Evolutionary conservation across 768 basidiomycete species (phyloP).

Genomic region (Auricularia cornea): DNA sequence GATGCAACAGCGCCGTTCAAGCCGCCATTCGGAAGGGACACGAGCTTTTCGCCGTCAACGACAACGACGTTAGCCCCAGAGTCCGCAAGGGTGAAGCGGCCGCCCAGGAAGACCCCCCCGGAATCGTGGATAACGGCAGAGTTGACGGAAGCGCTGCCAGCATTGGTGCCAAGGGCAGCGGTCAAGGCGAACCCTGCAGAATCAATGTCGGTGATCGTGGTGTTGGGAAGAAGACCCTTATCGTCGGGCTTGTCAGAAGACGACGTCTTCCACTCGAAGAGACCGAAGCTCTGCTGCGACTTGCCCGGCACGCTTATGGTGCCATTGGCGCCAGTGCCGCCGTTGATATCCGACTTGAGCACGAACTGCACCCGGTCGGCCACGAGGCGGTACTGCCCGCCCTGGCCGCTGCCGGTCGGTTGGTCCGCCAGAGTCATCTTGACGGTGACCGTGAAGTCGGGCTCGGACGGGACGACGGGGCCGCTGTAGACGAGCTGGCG

Average conservation of each 20-base stretch:
- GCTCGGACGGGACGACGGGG: constrained; percentile 65
- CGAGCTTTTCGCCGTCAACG: constrained; percentile 52
- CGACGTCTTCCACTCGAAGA: constrained; percentile 78
- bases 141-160: constrained; percentile 26
- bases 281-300: constrained; percentile 60
- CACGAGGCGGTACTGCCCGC: constrained; percentile 70
- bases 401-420: constrained; percentile 54
- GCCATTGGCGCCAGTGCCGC: constrained; percentile 25
- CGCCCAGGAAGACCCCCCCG: constrained; percentile 63
- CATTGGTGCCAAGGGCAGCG: constrained; percentile 44
- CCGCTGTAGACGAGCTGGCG: constrained; percentile 66
- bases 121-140: constrained; percentile 59
- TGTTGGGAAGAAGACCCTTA: constrained; percentile 53
- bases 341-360: constrained; percentile 52
- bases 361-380: constrained; percentile 80
- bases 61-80: constrained; percentile 63
- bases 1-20: constrained; percentile 73
- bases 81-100: constrained; percentile 57
- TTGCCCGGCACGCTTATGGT: constrained; percentile 21
- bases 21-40: constrained; percentile 52
- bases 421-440: constrained; percentile 61
- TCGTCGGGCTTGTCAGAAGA: constrained; percentile 42
- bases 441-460: constrained; percentile 65
- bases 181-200: constrained; percentile 52
- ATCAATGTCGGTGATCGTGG: constrained; percentile 63